phyloP scores from a whole-genome alignment of 2,329 filamentous ascomycete species.

The Cladosporium sphaerospermum region DNA sequence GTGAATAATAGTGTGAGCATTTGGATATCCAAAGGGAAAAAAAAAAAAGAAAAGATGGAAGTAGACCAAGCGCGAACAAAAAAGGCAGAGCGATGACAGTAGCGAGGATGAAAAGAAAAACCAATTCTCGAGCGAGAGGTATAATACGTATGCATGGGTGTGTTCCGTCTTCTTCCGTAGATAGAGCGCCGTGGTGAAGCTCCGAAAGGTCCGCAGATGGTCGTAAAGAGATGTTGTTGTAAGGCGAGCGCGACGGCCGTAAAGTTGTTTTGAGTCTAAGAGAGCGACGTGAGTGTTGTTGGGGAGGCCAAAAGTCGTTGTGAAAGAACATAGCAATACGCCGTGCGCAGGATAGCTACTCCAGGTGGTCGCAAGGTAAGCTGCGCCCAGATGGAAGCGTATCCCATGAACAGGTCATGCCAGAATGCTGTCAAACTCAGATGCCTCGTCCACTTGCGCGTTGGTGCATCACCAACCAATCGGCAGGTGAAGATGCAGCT shows the following conservation, averaged over 20 bases:
- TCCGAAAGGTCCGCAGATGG: not conserved
- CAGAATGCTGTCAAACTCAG: no score
- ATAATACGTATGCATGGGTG: not conserved
- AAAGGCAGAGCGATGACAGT: not conserved
- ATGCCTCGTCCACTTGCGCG: not conserved
- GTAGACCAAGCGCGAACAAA: not conserved
- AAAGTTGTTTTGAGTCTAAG: no score
- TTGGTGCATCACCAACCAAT: not conserved
- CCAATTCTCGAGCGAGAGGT: conserved; percentile 4
- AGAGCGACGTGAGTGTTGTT: no score
- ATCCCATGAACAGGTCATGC: not conserved
- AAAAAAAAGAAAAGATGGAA: not conserved
- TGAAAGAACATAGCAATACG: no score
- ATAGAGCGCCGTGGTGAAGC: conserved; percentile 1
- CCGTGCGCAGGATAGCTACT: no score
- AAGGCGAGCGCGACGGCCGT: not conserved
- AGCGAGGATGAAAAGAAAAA: not conserved
- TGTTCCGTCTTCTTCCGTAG: conserved; percentile 1
- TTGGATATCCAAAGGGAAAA: conserved; percentile 9
- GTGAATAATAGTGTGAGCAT: not conserved
- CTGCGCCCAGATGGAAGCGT: not conserved
- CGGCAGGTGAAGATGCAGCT: not conserved
- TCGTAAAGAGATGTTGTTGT: conserved; percentile 1
- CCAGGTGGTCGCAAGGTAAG: not conserved
- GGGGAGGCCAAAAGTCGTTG: no score